Evolutionary conservation across 257 asterid genomes (phyloP), one percentile per base, ranked within the genome.

Genomic region (Solanum ahanhuiri): DNA sequence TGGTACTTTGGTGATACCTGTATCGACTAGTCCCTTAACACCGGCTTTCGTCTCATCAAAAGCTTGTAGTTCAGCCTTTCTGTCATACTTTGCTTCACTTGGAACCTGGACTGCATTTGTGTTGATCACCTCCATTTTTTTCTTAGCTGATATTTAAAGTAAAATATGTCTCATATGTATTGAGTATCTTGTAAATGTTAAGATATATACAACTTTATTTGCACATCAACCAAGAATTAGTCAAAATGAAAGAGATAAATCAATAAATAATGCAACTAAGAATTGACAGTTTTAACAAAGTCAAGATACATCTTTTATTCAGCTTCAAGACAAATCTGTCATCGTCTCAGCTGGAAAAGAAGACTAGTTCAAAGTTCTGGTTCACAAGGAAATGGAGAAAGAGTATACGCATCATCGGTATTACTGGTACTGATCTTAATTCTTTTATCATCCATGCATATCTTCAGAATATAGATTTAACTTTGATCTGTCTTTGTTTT

Each of bases 31-130:
- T 33, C 84, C 87, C 41, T 85, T 85, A 22, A 85, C 87, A 14
- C 87, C 87, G 10, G 75, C 76, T 54, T 54, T 73, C n/a, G 85
- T 58, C 45, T 85, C 77, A 58, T 85, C 85, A 37, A 85, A 85
- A n/a, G 76, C 77, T 85, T 75, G 67, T 17, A 72, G 22, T 73
- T 85, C 87, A 17, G 72, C 60, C 39, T 54, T 54, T 10, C 84
- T 54, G 84, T 73, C 84, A 23, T 22, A 85, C 45, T 73, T 82
- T 31, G 9, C 34, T 85, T 67, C 60, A 15, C 22, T 51, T 51
- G 60, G 20, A 51, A 51, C 60, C 20, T 51, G 60, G 0, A 51
- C 1, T 51, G 15, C 86, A 39, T 30, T 30, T 30, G 75, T 17
- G 79, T 17, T 70, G 79, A 15, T 17, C 45, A 17, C 23, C 79